Evolutionary conservation across 176 grass and related monocot genomes (phyloP).

Genomic region (Phoenix dactylifera): DNA sequence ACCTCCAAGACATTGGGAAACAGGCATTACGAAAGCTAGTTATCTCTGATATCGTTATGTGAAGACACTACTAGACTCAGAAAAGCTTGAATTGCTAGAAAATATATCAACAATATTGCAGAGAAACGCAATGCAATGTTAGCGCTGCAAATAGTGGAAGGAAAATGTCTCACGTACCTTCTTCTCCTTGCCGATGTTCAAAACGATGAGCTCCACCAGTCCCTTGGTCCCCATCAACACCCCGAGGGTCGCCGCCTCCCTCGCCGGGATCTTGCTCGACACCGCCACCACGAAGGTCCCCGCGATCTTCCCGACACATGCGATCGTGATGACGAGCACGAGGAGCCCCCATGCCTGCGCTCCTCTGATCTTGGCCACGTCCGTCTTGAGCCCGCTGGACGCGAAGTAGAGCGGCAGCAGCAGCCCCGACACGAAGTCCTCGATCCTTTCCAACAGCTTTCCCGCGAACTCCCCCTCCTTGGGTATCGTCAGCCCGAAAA

Average conservation of each 20-base stretch:
- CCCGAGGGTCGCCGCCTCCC: not conserved
- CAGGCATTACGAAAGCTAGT: too few relatives aligned
- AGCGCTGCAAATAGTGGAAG: too few relatives aligned
- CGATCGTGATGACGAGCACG: not conserved
- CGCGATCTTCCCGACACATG: slow-evolving; percentile 1
- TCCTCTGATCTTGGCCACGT: not conserved
- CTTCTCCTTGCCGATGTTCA: slow-evolving; percentile 2
- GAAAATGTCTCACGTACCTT: not conserved
- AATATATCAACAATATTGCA: too few relatives aligned
- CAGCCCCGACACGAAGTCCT: slow-evolving; percentile 3
- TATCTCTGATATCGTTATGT: not conserved
- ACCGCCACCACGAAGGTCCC: slow-evolving; percentile 3
- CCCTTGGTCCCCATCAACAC: slow-evolving; percentile 1
- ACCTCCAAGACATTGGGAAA: too few relatives aligned
- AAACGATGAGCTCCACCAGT: slow-evolving; percentile 6
- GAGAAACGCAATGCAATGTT: too few relatives aligned
- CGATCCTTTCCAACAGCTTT: not conserved
- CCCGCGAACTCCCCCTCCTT: not conserved
- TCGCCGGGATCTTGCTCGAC: not conserved
- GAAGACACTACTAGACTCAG: not conserved
- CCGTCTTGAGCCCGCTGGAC: slow-evolving; percentile 7
- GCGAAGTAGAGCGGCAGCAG: slow-evolving; percentile 9
- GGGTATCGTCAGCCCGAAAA: not conserved
- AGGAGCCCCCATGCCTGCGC: not conserved
- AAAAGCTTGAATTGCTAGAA: too few relatives aligned